Evolutionary conservation across 1,284 basidiomycete genomes (phyloP).

Genomic region (Irpex rosettiformis): DNA sequence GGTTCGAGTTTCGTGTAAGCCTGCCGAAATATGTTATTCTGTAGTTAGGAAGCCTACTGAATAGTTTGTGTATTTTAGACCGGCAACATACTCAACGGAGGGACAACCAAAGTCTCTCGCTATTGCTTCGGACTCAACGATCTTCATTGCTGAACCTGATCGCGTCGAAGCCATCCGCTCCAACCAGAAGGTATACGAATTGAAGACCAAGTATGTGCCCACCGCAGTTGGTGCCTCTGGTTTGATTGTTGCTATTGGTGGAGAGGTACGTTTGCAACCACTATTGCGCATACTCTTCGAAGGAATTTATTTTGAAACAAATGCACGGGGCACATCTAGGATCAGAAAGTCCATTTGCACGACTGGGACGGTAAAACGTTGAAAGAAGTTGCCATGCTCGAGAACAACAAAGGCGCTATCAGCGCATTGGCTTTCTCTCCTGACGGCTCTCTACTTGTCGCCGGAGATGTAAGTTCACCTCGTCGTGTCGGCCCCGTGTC

Average conservation of each 20-base stretch:
- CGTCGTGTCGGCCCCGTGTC: background rate
- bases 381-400: conserved; percentile 55
- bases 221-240: conserved; percentile 54
- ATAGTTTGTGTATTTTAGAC: conserved; percentile 33
- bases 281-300: too few relatives aligned
- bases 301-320: too few relatives aligned
- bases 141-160: conserved; percentile 70
- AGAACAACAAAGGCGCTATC: conserved; percentile 70
- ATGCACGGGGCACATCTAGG: too few relatives aligned
- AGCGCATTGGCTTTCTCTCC: conserved; percentile 81
- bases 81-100: conserved; percentile 41
- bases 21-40: background rate
- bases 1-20: conserved; percentile 53
- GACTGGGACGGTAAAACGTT: conserved; percentile 63
- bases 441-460: conserved; percentile 72
- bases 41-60: background rate
- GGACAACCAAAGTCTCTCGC: conserved; percentile 78
- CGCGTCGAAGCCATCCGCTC: conserved; percentile 66
- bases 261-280: conserved; percentile 53
- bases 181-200: conserved; percentile 62
- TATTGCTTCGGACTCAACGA: conserved; percentile 55
- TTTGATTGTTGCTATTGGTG: conserved; percentile 66
- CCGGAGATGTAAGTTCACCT: conserved; percentile 66
- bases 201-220: conserved; percentile 51
- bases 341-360: conserved; percentile 73